These are phyloP conservation scores for Penicillium sp. DNA, from an alignment of 2,329 filamentous ascomycete genomes.

Conservation along the genomic window DNA sequence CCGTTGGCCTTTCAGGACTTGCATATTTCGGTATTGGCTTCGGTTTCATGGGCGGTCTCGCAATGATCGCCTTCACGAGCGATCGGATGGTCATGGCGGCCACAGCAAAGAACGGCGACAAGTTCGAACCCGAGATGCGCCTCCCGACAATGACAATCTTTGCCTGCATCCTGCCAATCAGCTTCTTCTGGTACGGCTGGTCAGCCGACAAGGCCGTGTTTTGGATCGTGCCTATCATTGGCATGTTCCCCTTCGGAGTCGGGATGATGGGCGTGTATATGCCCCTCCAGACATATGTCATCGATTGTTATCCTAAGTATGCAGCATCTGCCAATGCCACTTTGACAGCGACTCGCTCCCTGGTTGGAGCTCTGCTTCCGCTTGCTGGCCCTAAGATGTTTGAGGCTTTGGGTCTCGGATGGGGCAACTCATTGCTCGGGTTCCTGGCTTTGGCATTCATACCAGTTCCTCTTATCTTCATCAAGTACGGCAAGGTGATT, in stretches of 20 bases:
- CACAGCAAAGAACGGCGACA: conserved; percentile 35
- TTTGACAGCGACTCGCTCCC: conserved; percentile 53
- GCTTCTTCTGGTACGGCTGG: conserved; percentile 60
- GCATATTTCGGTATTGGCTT: conserved; percentile 50
- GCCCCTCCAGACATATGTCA: conserved; percentile 61
- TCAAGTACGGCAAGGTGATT: conserved; percentile 11
- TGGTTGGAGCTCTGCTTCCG: conserved; percentile 32
- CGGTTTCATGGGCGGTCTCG: conserved; percentile 36
- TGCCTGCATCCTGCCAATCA: conserved; percentile 52
- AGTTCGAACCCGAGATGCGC: conserved; percentile 47
- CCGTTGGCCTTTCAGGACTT: conserved; percentile 43
- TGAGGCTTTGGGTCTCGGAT: conserved; percentile 14
- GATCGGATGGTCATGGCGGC: conserved; percentile 29
- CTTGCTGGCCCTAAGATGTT: conserved; percentile 19
- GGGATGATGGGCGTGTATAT: conserved; percentile 52
- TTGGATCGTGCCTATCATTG: conserved; percentile 61
- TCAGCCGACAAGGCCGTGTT: conserved; percentile 50
- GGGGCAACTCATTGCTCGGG: conserved; percentile 22
- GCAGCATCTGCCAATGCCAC: conserved; percentile 53
- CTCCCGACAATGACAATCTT: conserved; percentile 55
- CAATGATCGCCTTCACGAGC: conserved; percentile 33
- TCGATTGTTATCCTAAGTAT: conserved; percentile 53
- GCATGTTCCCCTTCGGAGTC: conserved; percentile 53
- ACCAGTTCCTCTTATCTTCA: conserved; percentile 13
- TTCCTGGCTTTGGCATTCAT: conserved; percentile 20